These are phyloP conservation scores for Cylindricascospora bacillispora DNA, from an alignment of 1,139 yeast species.

Conservation along the genomic window DNA sequence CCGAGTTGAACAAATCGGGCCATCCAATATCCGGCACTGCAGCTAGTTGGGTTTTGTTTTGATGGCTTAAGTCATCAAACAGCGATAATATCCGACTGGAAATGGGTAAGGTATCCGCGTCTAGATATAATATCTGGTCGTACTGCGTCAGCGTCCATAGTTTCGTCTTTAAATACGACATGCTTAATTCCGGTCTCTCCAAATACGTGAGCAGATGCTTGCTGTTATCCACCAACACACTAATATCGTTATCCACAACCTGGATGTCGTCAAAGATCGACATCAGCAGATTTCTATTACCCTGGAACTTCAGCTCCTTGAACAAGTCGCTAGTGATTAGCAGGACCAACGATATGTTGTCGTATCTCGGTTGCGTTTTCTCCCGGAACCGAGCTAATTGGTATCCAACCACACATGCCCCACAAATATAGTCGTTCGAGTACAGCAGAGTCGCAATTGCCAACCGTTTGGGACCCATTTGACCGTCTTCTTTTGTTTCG, in stretches of 20 bases:
- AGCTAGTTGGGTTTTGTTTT: conserved; percentile 29
- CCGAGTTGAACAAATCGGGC: conserved; percentile 92
- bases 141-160: conserved; percentile 56
- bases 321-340: background rate
- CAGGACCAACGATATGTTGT: no score
- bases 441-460: conserved; percentile 51
- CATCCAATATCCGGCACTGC: conserved; percentile 94
- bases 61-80: conserved; percentile 11
- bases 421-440: conserved; percentile 58
- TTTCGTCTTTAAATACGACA: conserved; percentile 60
- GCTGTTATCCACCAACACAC: background rate
- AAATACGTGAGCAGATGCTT: conserved; percentile 28
- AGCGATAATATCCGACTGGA: conserved; percentile 17
- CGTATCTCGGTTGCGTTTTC: no score
- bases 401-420: conserved; percentile 52
- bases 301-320: background rate
- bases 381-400: no score
- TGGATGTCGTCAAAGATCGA: conserved; percentile 23
- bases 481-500: no score
- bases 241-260: conserved; percentile 25
- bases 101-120: conserved; percentile 68
- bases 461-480: background rate
- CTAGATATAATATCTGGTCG: conserved; percentile 58
- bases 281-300: conserved; percentile 6
- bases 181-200: conserved; percentile 61